Conservation (phyloP, 2,329 filamentous ascomycete genomes). For the Penicillium janthinellum region DNA sequence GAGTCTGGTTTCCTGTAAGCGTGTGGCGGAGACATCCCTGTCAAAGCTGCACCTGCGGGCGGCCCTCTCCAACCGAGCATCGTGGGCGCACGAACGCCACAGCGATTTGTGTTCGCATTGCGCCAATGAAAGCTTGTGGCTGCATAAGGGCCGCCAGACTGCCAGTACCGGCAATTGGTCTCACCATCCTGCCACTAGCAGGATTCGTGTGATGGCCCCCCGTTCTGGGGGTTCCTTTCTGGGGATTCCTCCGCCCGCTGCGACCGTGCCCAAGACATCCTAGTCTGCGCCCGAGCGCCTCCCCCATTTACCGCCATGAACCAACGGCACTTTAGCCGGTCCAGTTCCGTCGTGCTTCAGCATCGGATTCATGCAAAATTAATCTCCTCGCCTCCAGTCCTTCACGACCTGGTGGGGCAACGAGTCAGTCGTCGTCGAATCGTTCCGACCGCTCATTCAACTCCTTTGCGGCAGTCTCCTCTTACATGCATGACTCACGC, state of each 20-base stretch:
- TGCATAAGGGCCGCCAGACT: slow-evolving; percentile 6
- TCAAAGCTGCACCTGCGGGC: slow-evolving; percentile 25
- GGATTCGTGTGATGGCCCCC: not conserved
- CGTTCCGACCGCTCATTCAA: not conserved
- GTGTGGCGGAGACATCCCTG: slow-evolving; percentile 22
- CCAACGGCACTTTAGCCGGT: not conserved
- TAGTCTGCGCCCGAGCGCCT: slow-evolving; percentile 11
- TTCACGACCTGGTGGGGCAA: not conserved
- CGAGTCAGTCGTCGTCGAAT: not conserved
- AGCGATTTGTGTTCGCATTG: slow-evolving; percentile 10
- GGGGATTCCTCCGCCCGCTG: slow-evolving; percentile 1
- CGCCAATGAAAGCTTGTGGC: slow-evolving; percentile 18
- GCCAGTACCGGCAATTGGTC: slow-evolving; percentile 7
- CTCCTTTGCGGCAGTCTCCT: not conserved
- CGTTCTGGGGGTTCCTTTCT: slow-evolving; percentile 2
- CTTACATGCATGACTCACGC: not conserved
- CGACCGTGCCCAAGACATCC: slow-evolving; percentile 16
- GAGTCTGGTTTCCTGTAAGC: slow-evolving; percentile 52
- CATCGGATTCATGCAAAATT: not conserved
- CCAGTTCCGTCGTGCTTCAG: not conserved
- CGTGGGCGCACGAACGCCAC: slow-evolving; percentile 14
- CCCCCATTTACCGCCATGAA: not conserved
- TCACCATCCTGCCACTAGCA: slow-evolving; percentile 12
- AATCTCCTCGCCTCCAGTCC: not conserved
- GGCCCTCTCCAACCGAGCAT: slow-evolving; percentile 18